Evolutionary conservation across 2,329 filamentous ascomycete species (phyloP).

Genomic region (Ophiocordyceps robertsii): DNA sequence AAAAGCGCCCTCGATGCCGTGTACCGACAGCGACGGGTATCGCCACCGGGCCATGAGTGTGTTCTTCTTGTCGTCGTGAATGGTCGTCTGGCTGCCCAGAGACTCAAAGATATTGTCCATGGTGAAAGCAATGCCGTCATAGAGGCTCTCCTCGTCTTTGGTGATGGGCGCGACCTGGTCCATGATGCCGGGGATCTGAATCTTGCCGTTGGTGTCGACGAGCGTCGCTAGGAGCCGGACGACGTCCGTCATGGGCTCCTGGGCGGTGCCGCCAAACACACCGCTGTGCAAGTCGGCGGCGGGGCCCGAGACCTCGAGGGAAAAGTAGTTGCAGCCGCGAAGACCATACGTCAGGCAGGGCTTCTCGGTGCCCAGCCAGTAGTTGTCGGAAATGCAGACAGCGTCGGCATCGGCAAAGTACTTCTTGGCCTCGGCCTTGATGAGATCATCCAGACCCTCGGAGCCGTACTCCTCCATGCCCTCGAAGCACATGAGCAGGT

Average conservation of each 20-base stretch:
- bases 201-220: slow-evolving; percentile 84
- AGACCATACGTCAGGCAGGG: slow-evolving; percentile 96
- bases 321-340: slow-evolving; percentile 96
- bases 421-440: slow-evolving; percentile 78
- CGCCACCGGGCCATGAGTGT: slow-evolving; percentile 96
- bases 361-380: slow-evolving; percentile 98
- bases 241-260: slow-evolving; percentile 97
- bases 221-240: slow-evolving; percentile 69
- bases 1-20: slow-evolving; percentile 92
- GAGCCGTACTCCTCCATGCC: slow-evolving; percentile 99
- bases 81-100: slow-evolving; percentile 75
- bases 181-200: slow-evolving; percentile 83
- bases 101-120: slow-evolving; percentile 94
- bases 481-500: slow-evolving; percentile 98
- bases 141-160: slow-evolving; percentile 75
- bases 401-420: slow-evolving; percentile 94
- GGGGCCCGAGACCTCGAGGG: slow-evolving; percentile 77
- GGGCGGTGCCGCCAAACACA: slow-evolving; percentile 89
- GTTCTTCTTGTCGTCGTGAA: slow-evolving; percentile 76
- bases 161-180: slow-evolving; percentile 87
- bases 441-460: slow-evolving; percentile 90
- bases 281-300: slow-evolving; percentile 91
- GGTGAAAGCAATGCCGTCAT: slow-evolving; percentile 80
- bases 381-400: slow-evolving; percentile 98
- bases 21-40: slow-evolving; percentile 83